Conservation (phyloP, 164 flowering plant genomes). For the Paratinospora sagittata region DNA sequence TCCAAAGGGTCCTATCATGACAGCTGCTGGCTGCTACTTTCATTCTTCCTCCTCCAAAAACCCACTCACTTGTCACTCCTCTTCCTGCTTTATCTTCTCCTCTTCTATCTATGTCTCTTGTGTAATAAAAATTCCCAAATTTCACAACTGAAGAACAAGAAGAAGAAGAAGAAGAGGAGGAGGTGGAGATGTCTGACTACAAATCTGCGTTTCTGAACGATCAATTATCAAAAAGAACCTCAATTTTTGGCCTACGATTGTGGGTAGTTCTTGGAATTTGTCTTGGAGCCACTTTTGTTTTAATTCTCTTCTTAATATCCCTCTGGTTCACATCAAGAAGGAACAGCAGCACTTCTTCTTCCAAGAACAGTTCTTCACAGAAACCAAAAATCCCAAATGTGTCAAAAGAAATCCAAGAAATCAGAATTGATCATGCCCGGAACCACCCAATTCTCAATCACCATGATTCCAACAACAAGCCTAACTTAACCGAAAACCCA, state of each 20-base stretch:
- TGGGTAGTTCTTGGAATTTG: constrained; percentile 74
- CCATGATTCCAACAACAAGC: constrained; percentile 8
- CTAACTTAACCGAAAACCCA: constrained; percentile 15
- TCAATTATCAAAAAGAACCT: constrained; percentile 57
- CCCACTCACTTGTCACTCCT: no score
- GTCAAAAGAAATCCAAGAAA: constrained; percentile 57
- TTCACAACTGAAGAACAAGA: neutral
- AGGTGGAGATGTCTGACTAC: constrained; percentile 37
- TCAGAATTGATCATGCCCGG: constrained; percentile 31
- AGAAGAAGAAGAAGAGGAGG: neutral
- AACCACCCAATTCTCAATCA: constrained; percentile 11
- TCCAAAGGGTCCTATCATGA: constrained; percentile 20
- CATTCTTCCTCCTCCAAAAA: constrained; percentile 6
- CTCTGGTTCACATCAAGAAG: constrained; percentile 46
- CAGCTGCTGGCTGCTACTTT: constrained; percentile 13
- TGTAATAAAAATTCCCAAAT: neutral
- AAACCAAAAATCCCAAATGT: constrained; percentile 41
- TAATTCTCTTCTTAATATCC: constrained; percentile 63
- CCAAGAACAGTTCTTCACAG: constrained; percentile 18
- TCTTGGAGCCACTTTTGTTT: constrained; percentile 63
- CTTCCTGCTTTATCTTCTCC: no score
- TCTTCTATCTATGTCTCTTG: neutral
- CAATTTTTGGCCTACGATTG: constrained; percentile 59
- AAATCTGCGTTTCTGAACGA: constrained; percentile 44
- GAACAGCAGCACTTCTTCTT: constrained; percentile 16